Evolutionary conservation across 768 basidiomycete species (phyloP).

Genomic region (Naganishia vishniacii): DNA sequence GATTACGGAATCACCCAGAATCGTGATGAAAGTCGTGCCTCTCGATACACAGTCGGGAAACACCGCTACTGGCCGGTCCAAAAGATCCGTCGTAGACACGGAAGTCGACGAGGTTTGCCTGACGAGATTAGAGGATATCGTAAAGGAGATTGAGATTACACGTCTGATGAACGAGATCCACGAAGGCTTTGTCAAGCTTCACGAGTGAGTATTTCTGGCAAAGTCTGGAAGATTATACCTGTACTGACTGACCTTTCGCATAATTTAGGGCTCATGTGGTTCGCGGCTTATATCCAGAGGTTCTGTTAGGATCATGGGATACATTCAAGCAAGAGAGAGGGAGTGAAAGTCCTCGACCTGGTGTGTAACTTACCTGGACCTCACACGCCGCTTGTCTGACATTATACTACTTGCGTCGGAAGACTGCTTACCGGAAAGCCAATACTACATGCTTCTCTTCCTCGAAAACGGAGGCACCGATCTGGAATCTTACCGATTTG

Average conservation of each 20-base stretch:
- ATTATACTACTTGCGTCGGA: background rate
- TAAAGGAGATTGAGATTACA: conserved; percentile 46
- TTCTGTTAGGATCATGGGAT: conserved; percentile 80
- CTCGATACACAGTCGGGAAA: conserved; percentile 11
- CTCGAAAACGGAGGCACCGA: conserved; percentile 85
- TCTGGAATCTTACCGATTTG: conserved; percentile 75
- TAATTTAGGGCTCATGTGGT: conserved; percentile 84
- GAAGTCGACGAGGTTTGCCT: conserved; percentile 47
- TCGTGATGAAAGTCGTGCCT: conserved; percentile 44
- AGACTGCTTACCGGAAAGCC: conserved; percentile 72
- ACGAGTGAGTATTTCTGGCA: conserved; percentile 51
- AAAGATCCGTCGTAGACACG: conserved; percentile 58
- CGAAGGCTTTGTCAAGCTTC: conserved; percentile 69
- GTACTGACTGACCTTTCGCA: too few relatives aligned
- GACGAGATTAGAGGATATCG: conserved; percentile 35
- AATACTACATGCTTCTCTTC: conserved; percentile 83
- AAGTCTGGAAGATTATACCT: too few relatives aligned
- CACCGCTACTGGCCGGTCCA: background rate
- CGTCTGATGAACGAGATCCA: conserved; percentile 62
- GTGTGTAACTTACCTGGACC: conserved; percentile 51
- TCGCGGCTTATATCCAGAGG: conserved; percentile 72
- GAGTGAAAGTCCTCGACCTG: conserved; percentile 77
- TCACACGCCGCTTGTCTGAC: conserved; percentile 18
- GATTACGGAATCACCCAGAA: conserved; percentile 3
- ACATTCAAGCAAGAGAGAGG: conserved; percentile 68